Conservation (phyloP, 176 grass and related monocot genomes). For the maize (Zea mays) region Zm-B73-REFERENCE-NAM-5.0 NC_050100.1:14899501-14900000, state of each 20-base stretch:
- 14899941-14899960: background rate
- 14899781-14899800: slow-evolving; percentile 1
- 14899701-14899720: background rate
- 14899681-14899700: background rate
- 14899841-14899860: background rate
- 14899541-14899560: no score
- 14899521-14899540: background rate
- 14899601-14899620: background rate
- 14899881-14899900: background rate
- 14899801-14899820: slow-evolving; percentile 36
- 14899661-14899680: background rate
- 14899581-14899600: background rate
- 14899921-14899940: background rate
- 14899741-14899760: background rate
- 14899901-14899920: background rate
- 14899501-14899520: background rate
- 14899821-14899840: slow-evolving; percentile 42
- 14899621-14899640: background rate
- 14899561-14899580: background rate
- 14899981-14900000: background rate
- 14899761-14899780: background rate
- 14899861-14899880: slow-evolving; percentile 41
- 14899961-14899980: background rate
- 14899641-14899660: background rate
- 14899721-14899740: background rate